A percentile compares a stretch with the other conserved stretches of the same genome.
Evolutionary conservation across 2,329 filamentous ascomycete genomes (phyloP).

Genomic region (Chlorencoelia australis): DNA sequence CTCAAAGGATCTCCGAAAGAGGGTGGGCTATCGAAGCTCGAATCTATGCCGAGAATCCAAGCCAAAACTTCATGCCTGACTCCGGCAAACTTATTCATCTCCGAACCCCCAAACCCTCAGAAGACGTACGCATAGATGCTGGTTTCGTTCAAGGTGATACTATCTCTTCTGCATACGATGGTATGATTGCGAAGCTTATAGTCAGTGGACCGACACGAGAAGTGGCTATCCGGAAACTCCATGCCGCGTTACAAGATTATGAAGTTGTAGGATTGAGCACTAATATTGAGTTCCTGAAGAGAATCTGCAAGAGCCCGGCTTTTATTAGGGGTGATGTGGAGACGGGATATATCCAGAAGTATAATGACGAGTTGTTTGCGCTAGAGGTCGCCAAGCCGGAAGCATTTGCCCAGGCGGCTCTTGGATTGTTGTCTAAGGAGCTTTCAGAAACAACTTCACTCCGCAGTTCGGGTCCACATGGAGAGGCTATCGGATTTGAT

Average conservation of each 20-base stretch:
- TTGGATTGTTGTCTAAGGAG: slow-evolving; percentile 56
- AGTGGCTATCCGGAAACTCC: slow-evolving; percentile 74
- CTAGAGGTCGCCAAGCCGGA: slow-evolving; percentile 53
- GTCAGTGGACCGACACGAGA: slow-evolving; percentile 71
- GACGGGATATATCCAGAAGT: slow-evolving; percentile 92
- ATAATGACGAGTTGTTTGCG: slow-evolving; percentile 68
- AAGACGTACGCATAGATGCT: slow-evolving; percentile 81
- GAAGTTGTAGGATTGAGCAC: slow-evolving; percentile 89
- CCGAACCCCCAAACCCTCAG: slow-evolving; percentile 55
- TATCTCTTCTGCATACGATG: slow-evolving; percentile 90
- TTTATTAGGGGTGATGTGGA: slow-evolving; percentile 86
- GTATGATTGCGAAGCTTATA: slow-evolving; percentile 98
- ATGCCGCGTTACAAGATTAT: slow-evolving; percentile 72
- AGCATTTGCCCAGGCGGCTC: slow-evolving; percentile 75
- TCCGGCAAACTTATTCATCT: slow-evolving; percentile 83
- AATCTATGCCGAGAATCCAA: slow-evolving; percentile 93
- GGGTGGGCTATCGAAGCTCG: slow-evolving; percentile 91
- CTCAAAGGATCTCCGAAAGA: slow-evolving; percentile 58
- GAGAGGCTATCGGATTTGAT: slow-evolving; percentile 41
- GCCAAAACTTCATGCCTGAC: slow-evolving; percentile 85
- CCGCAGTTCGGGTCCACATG: slow-evolving; percentile 31
- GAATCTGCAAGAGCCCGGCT: slow-evolving; percentile 67
- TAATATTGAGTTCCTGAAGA: slow-evolving; percentile 94
- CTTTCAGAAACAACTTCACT: slow-evolving; percentile 23
- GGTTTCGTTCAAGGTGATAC: slow-evolving; percentile 88